Evolutionary conservation across 2,329 filamentous ascomycete genomes (phyloP).

Genomic region (Aspergillus neotritici): DNA sequence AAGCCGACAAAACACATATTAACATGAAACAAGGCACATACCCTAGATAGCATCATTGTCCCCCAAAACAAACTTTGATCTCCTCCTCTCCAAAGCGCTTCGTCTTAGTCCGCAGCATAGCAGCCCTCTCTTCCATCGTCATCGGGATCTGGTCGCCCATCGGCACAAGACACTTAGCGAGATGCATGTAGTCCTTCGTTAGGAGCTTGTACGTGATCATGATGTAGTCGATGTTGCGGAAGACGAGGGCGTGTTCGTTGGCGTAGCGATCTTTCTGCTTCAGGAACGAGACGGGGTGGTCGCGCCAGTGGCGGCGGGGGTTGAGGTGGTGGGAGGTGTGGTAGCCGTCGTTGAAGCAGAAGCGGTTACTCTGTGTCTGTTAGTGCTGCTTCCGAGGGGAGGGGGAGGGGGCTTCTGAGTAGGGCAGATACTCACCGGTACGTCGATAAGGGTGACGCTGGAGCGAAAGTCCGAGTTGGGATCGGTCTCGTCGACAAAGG

Average conservation of each 20-base stretch:
- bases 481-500: constrained; percentile 68
- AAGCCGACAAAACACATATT: too few relatives aligned
- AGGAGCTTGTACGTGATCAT: constrained; percentile 66
- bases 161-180: constrained; percentile 67
- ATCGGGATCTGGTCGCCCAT: constrained; percentile 66
- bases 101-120: constrained; percentile 61
- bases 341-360: constrained; percentile 78
- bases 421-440: constrained; percentile 55
- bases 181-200: constrained; percentile 63
- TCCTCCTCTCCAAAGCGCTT: constrained; percentile 60
- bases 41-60: too few relatives aligned
- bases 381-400: background rate
- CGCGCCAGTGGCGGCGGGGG: constrained; percentile 64
- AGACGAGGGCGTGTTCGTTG: constrained; percentile 64
- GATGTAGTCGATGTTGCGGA: constrained; percentile 75
- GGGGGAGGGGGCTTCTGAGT: too few relatives aligned
- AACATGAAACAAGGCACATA: too few relatives aligned
- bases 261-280: constrained; percentile 63
- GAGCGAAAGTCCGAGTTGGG: constrained; percentile 73
- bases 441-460: constrained; percentile 73
- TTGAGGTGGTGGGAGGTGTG: constrained; percentile 55
- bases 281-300: constrained; percentile 69
- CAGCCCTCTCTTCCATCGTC: constrained; percentile 57
- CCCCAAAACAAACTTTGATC: constrained; percentile 33
- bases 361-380: constrained; percentile 62